Conservation (phyloP, 257 asterid species). For the Echites panduratus region DNA sequence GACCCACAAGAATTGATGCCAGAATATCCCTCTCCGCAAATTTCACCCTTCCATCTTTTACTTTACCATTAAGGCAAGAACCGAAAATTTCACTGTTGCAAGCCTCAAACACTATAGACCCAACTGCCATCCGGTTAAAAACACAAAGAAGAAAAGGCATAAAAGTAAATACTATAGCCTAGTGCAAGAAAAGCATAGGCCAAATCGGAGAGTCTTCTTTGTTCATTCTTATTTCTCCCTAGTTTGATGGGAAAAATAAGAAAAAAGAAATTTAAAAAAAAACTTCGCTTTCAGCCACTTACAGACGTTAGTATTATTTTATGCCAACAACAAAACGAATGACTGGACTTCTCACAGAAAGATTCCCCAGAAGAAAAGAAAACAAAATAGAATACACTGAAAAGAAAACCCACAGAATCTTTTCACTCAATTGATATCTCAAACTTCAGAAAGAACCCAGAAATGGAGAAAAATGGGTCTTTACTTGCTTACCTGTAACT, state of each 20-base stretch:
- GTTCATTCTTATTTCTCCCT: neutral
- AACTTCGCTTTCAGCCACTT: slow-evolving; percentile 10
- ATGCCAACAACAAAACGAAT: slow-evolving; percentile 12
- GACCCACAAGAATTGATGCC: slow-evolving; percentile 10
- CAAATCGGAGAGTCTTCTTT: slow-evolving; percentile 15
- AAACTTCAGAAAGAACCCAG: slow-evolving; percentile 4
- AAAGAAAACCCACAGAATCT: slow-evolving; percentile 5
- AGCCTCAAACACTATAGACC: neutral
- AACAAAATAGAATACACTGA: slow-evolving; percentile 1
- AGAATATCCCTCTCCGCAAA: slow-evolving; percentile 20
- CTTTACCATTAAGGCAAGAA: neutral
- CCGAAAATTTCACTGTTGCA: neutral
- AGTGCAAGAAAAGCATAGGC: slow-evolving; percentile 1
- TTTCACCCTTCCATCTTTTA: slow-evolving; percentile 5
- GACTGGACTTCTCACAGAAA: slow-evolving; percentile 15
- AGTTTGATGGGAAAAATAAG: neutral
- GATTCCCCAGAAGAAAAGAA: slow-evolving; percentile 4
- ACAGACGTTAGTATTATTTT: neutral
- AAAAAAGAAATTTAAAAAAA: neutral
- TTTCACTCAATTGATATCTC: slow-evolving; percentile 2
- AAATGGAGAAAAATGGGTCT: slow-evolving; percentile 10
- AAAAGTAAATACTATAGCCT: neutral
- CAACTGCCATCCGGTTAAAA: slow-evolving; percentile 1
- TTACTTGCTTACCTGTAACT: slow-evolving; percentile 8
- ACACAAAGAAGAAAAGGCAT: neutral